Base-by-base conservation (phyloP, 2,329 filamentous ascomycete species). In the Cercospora berteroae region DNA sequence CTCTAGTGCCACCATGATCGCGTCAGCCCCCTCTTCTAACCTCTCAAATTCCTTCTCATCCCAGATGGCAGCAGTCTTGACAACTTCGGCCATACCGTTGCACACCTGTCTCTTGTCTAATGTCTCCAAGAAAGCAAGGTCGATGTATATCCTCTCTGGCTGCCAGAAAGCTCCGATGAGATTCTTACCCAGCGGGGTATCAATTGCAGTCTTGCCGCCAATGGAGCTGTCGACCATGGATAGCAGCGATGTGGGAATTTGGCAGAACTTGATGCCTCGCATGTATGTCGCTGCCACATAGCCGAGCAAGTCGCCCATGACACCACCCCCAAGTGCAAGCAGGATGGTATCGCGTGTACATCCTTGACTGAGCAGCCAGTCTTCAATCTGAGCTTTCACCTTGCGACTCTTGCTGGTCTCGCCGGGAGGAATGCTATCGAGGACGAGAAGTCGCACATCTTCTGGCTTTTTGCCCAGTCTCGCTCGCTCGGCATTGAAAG, bases 161-260 rank as follows among this genome's bases (percentile, higher is more conserved):
- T 99, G 95, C 94, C 94, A 98, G 81, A 99, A 98, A 36, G 94
- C 89, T 4, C 95, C 95, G 65, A 99, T 89, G 69, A 99, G 82
- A 78, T 99, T 99, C 85, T 99, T 99, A 68, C 95, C 95, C 78
- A 94, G 87, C 7, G 94, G 94, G 0, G 93, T 96, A 78, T 99
- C 95, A 79, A 99, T 98, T 65, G 95, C 95, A 9, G 95, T 99
- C 85, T 99, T 99, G 70, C 95, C 95, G 69, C 95, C 95, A 77
- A 99, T 98, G 42, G 93, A 97, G 56, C 94, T 98, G 81, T 99
- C 95, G 50, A 99, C 95, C 95, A 99, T 99, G 71, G 95, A 89
- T 63, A 99, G 85, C 66, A 99, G 84, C 0, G 94, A 97, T 9
- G 95, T 99, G 1, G 95, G 95, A 57, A 99, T 94, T 81, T 99